phyloP scores from a whole-genome alignment of 2,329 filamentous ascomycete species.

The Periconia sp. region DNA sequence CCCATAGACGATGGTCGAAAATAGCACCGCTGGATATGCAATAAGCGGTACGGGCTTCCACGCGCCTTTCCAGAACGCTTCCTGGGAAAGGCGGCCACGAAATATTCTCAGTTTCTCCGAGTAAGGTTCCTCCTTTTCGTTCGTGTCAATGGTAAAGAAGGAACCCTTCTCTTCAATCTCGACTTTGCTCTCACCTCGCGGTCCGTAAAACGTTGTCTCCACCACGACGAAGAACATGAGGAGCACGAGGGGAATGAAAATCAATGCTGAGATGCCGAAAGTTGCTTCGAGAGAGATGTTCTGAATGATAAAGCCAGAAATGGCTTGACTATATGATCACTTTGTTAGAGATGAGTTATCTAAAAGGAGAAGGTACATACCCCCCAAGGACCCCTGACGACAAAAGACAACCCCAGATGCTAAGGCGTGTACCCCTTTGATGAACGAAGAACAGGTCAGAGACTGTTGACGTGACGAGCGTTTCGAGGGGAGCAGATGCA shows the following conservation, averaged over 20 bases:
- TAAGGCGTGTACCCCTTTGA: slow-evolving; percentile 84
- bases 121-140: slow-evolving; percentile 30
- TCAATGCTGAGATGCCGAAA: slow-evolving; percentile 51
- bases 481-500: slow-evolving; percentile 86
- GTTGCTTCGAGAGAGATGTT: slow-evolving; percentile 49
- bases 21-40: slow-evolving; percentile 83
- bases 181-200: slow-evolving; percentile 26
- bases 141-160: slow-evolving; percentile 20
- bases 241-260: slow-evolving; percentile 50
- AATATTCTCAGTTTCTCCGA: slow-evolving; percentile 30
- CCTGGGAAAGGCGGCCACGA: slow-evolving; percentile 33
- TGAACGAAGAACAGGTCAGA: slow-evolving; percentile 93
- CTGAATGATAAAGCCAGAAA: slow-evolving; percentile 51
- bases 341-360: background rate
- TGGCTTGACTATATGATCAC: slow-evolving; percentile 51
- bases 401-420: slow-evolving; percentile 60
- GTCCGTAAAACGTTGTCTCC: slow-evolving; percentile 49
- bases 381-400: slow-evolving; percentile 47
- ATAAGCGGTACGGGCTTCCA: slow-evolving; percentile 76
- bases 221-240: slow-evolving; percentile 54
- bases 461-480: slow-evolving; percentile 84
- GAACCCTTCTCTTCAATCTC: slow-evolving; percentile 30
- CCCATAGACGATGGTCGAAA: slow-evolving; percentile 81
- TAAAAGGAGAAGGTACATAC: slow-evolving; percentile 37
- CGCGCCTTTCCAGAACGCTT: slow-evolving; percentile 41